Conservation (phyloP, 306 rosid genomes). For the Casuarina equisetifolia region DNA sequence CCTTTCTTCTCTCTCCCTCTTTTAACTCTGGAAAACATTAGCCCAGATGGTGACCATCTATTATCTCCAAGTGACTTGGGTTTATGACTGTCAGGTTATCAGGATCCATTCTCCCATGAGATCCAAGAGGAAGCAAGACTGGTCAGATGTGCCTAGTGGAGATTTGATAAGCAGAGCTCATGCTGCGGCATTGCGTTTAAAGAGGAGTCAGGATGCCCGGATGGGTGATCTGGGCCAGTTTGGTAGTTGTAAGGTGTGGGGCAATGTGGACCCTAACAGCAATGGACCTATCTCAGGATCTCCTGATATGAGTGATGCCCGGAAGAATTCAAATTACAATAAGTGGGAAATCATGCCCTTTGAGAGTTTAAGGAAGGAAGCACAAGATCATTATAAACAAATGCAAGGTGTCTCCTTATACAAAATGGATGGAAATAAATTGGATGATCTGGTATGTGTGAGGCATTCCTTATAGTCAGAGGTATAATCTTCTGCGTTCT, state of each 20-base stretch:
- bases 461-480: conserved; percentile 64
- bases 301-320: conserved; percentile 76
- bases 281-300: conserved; percentile 82
- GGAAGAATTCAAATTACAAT: conserved; percentile 68
- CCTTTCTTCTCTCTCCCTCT: not conserved
- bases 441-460: conserved; percentile 96
- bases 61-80: not conserved
- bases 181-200: conserved; percentile 70
- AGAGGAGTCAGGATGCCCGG: conserved; percentile 39
- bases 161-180: conserved; percentile 79
- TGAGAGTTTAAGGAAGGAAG: conserved; percentile 74
- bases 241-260: conserved; percentile 91
- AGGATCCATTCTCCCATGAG: conserved; percentile 98
- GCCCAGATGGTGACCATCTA: not conserved
- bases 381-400: conserved; percentile 63
- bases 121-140: conserved; percentile 76
- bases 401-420: conserved; percentile 85
- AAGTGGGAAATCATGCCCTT: conserved; percentile 93
- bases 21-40: not conserved
- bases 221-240: conserved; percentile 71
- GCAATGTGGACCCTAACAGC: conserved; percentile 62
- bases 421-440: conserved; percentile 94
- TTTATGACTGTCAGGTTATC: conserved; percentile 62
- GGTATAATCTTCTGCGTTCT: conserved; percentile 29
- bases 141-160: conserved; percentile 85